phyloP scores from a whole-genome alignment of 441 rosid species.

The Populus hybrid region DNA sequence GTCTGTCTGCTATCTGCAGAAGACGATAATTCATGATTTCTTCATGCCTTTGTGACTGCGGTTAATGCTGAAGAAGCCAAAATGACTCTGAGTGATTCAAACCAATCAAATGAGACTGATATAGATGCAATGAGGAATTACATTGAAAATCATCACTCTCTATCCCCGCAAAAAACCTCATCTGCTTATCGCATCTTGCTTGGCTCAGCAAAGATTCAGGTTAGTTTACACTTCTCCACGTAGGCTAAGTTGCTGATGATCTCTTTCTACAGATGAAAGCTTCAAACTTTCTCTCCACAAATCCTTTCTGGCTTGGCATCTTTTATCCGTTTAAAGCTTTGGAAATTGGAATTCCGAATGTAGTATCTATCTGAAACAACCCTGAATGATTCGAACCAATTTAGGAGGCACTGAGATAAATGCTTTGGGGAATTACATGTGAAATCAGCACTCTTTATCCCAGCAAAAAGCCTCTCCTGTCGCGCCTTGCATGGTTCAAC shows the following conservation, averaged over 20 bases:
- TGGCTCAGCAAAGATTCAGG: background rate
- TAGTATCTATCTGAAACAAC: too few species aligned
- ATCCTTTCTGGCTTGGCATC: background rate
- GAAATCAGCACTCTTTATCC: background rate
- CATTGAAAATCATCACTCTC: background rate
- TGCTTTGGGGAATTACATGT: background rate
- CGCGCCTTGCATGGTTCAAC: background rate
- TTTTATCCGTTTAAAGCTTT: background rate
- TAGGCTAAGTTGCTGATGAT: background rate
- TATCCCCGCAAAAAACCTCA: background rate
- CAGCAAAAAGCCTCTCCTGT: background rate
- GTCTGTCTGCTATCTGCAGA: slow-evolving; percentile 1
- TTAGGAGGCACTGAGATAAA: too few species aligned
- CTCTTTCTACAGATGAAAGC: background rate
- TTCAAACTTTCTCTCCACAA: background rate
- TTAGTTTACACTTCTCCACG: background rate
- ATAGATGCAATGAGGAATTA: background rate
- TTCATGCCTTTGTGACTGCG: background rate
- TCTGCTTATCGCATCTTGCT: background rate
- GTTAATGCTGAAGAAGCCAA: background rate
- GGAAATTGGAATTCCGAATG: too few species aligned
- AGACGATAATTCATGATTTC: background rate
- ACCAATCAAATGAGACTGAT: background rate
- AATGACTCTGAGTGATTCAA: background rate
- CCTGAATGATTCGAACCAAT: background rate